Percentiles rank a stretch among this genome's conserved stretches.
Conservation (phyloP, 1,284 basidiomycete genomes). For the Moniliella sp. region DNA sequence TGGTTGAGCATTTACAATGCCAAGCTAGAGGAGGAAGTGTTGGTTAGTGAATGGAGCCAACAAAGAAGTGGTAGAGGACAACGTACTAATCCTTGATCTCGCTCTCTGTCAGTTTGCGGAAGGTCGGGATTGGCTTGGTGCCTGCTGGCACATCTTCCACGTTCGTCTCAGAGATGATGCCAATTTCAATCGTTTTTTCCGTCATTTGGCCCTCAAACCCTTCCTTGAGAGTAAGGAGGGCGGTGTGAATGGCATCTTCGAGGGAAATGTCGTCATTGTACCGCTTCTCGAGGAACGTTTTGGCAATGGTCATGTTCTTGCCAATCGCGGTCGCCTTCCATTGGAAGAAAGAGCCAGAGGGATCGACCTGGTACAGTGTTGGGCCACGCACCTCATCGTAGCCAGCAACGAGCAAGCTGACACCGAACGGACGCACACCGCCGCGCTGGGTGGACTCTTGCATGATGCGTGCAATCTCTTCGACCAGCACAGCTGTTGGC, state of each 20-base stretch:
- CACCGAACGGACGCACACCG: constrained; percentile 91
- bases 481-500: constrained; percentile 77
- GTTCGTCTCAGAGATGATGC: constrained; percentile 47
- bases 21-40: too few species aligned
- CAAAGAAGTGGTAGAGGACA: not conserved
- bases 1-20: too few species aligned
- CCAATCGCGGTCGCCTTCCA: constrained; percentile 99
- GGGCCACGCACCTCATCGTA: constrained; percentile 85
- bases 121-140: constrained; percentile 14
- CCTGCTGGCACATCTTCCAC: constrained; percentile 8
- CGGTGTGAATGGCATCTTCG: constrained; percentile 96
- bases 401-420: constrained; percentile 83
- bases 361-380: constrained; percentile 90
- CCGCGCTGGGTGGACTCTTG: constrained; percentile 96
- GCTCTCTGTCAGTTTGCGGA: constrained; percentile 18
- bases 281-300: constrained; percentile 85
- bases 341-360: constrained; percentile 75
- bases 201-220: constrained; percentile 99
- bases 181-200: constrained; percentile 97
- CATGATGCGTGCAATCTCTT: constrained; percentile 93
- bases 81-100: constrained; percentile 25
- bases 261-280: constrained; percentile 98
- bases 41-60: too few species aligned
- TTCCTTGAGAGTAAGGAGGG: constrained; percentile 91
- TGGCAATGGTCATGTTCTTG: constrained; percentile 98